These are phyloP conservation scores for Orbilia ellipsospora DNA, from an alignment of 2,329 filamentous ascomycete genomes.

Conservation along the genomic window DNA sequence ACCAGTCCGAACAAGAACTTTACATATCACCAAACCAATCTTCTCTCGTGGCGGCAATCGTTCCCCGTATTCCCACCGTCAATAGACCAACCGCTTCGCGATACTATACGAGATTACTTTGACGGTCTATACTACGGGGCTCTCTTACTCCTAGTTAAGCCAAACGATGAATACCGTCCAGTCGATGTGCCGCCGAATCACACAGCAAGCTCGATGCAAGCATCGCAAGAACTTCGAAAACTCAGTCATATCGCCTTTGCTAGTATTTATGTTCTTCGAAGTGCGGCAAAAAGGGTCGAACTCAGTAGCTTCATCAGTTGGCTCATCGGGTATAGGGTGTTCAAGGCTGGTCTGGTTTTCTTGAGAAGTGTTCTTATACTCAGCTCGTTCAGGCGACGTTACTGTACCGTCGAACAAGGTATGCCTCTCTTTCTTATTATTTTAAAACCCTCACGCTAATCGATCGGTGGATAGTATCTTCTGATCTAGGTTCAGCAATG, in stretches of 20 bases:
- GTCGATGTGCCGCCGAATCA: constrained; percentile 10
- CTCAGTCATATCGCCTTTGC: constrained; percentile 52
- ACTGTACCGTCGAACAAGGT: constrained; percentile 55
- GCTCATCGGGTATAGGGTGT: constrained; percentile 54
- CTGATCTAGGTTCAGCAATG: constrained; percentile 51
- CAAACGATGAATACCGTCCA: constrained; percentile 43
- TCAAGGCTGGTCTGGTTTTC: constrained; percentile 52
- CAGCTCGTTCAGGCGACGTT: constrained; percentile 49
- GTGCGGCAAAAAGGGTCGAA: constrained; percentile 49
- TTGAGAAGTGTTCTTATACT: constrained; percentile 43
- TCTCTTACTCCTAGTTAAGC: constrained; percentile 44
- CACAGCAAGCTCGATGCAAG: constrained; percentile 24
- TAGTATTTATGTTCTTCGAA: constrained; percentile 51
- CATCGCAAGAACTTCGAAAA: constrained; percentile 44
- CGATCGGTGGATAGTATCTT: constrained; percentile 26
- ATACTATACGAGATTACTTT: constrained; percentile 54
- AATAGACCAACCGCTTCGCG: constrained; percentile 42
- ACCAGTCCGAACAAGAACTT: constrained; percentile 47
- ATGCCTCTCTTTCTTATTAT: not conserved
- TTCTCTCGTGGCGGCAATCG: constrained; percentile 49
- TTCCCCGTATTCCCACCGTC: constrained; percentile 43
- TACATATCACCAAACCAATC: constrained; percentile 52
- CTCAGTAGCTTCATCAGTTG: constrained; percentile 49
- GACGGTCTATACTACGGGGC: constrained; percentile 52
- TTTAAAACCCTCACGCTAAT: not conserved